Percentiles rank a stretch among this genome's conserved stretches.
phyloP scores from a whole-genome alignment of 2,329 filamentous ascomycete species.

The Colletotrichum magnum region DNA sequence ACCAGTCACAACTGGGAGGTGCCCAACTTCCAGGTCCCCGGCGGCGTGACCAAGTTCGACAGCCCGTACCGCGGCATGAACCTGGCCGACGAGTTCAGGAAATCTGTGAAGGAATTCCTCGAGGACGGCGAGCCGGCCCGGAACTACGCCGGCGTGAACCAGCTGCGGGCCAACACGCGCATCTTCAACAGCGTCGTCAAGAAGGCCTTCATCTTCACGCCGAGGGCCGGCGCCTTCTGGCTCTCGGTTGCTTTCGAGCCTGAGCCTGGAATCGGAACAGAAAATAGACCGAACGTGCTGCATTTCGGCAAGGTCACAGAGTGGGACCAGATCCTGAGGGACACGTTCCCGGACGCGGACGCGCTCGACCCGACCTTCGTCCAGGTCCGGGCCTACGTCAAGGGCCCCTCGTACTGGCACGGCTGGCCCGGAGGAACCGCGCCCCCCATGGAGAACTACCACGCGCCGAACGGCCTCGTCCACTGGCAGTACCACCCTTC shows the following conservation, averaged over 20 bases:
- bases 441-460: not conserved
- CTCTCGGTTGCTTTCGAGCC: no score
- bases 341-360: not conserved
- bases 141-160: not conserved
- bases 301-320: not conserved
- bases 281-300: no score
- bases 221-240: not conserved
- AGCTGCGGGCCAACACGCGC: not conserved
- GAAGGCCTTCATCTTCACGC: constrained; percentile 1
- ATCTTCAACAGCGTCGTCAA: not conserved
- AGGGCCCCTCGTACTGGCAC: constrained; percentile 2
- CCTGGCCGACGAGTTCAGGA: not conserved
- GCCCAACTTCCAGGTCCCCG: not conserved
- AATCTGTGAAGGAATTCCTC: not conserved
- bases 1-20: constrained; percentile 33
- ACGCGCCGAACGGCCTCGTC: not conserved
- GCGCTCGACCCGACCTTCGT: not conserved
- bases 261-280: no score
- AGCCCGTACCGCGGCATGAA: not conserved
- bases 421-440: no score
- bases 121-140: not conserved
- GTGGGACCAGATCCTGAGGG: not conserved
- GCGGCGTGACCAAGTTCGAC: no score
- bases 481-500: constrained; percentile 16
- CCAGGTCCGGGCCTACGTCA: not conserved